Evolutionary conservation across 2,329 filamentous ascomycete genomes (phyloP), one percentile per base, ranked within the genome.

Genomic region (Stemphylium beticola): DNA sequence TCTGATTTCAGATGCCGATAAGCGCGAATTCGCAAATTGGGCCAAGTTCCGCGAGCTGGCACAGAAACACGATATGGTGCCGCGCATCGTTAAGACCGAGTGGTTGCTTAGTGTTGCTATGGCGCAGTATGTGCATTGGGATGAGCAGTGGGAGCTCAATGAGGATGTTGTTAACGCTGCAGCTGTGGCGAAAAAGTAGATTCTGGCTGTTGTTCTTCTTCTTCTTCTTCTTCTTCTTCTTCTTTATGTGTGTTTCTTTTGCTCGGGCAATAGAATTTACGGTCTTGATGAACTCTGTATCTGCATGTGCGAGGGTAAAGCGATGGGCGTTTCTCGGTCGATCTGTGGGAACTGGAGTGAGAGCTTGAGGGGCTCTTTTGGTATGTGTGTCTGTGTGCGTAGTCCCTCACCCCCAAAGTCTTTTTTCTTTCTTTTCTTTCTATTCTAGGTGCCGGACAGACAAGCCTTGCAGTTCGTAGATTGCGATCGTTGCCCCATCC

Each of bases 41-140:
- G 79, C 82, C 12, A 87, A 86, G 55, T 99, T 99, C 74, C 82
- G 86, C 51, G 85, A 90, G 46, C 87, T 96, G 84, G 93, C 91
- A 2, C 79, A 82, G 58, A 88, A 87, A 64, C 88, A 90, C 39
- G 88, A 91, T 69, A 92, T 93, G 83, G 83, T 87, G 62, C 88
- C 93, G 2, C 83, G 90, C 48, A 87, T 99, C 36, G 92, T 97
- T 20, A 85, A 84, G 41, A 85, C 90, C 2, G 93, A 99, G 71
- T 99, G 95, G 95, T 75, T 99, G 66, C 79, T 99, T 53, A 89
- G 93, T 68, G 87, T 92, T 55, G 91, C 92, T 4, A 93, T 99
- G 90, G 87, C 85, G 66, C 95, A 99, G 77, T 83, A 92, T 74
- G 79, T 95, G 41, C 71, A 74, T 58, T 75, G 67, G 66, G 61